phyloP scores from a whole-genome alignment of 495 filamentous ascomycete genomes.

The Rhypophila decipiens region DNA sequence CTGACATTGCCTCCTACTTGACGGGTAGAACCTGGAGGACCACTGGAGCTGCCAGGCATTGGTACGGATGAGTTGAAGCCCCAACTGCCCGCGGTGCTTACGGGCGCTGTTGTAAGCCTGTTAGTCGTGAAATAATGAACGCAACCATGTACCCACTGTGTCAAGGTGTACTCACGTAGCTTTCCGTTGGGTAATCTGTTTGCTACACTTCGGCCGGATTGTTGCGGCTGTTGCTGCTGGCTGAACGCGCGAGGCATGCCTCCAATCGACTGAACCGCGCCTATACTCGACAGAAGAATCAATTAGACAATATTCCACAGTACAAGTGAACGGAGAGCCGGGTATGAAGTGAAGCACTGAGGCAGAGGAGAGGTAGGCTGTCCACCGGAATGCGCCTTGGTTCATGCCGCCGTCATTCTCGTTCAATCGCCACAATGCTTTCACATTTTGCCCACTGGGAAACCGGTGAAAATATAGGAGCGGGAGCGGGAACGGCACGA shows the following conservation, averaged over 20 bases:
- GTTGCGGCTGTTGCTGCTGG: constrained; percentile 54
- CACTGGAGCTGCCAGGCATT: constrained; percentile 60
- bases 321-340: no score
- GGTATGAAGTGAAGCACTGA: background rate
- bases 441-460: no score
- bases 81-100: constrained; percentile 66
- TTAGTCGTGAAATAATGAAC: background rate
- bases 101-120: background rate
- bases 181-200: constrained; percentile 69
- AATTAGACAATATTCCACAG: constrained; percentile 7
- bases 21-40: constrained; percentile 33
- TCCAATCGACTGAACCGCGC: constrained; percentile 60
- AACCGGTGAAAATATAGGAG: no score
- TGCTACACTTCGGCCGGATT: constrained; percentile 58
- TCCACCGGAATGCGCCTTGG: no score
- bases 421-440: no score
- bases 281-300: constrained; percentile 31
- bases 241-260: constrained; percentile 62
- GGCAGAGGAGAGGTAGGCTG: constrained; percentile 6
- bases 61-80: constrained; percentile 62
- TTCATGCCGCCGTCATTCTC: no score
- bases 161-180: constrained; percentile 58
- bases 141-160: background rate
- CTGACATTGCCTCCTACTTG: constrained; percentile 62
- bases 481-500: no score